phyloP scores from a whole-genome alignment of 2,329 filamentous ascomycete species.

The Apiospora malaysiana region DNA sequence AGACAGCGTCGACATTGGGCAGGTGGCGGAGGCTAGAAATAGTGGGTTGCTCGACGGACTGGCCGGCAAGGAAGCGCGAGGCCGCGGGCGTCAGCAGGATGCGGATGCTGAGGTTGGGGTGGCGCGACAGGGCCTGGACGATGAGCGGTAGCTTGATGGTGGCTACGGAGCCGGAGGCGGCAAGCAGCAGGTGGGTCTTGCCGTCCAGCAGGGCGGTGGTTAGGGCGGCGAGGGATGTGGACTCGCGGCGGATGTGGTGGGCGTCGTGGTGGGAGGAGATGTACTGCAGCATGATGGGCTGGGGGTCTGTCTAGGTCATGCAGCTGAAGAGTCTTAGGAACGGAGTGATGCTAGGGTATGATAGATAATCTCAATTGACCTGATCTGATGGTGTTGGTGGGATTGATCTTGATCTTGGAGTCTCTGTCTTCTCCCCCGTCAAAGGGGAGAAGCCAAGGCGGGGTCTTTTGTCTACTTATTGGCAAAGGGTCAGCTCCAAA shows the following conservation, averaged over 20 bases:
- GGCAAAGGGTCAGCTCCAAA: background rate
- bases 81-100: conserved; percentile 80
- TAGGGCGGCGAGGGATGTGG: conserved; percentile 35
- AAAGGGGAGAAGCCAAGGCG: conserved; percentile 12
- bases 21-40: conserved; percentile 63
- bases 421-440: background rate
- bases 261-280: conserved; percentile 35
- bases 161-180: conserved; percentile 77
- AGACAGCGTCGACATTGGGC: conserved; percentile 79
- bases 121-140: conserved; percentile 58
- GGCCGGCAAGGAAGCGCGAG: conserved; percentile 75
- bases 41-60: conserved; percentile 77
- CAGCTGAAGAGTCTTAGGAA: too few relatives aligned
- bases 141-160: conserved; percentile 83
- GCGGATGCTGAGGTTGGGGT: conserved; percentile 74
- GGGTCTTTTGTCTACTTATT: conserved; percentile 16
- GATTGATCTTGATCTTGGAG: background rate
- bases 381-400: background rate
- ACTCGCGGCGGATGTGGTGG: conserved; percentile 32
- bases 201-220: conserved; percentile 49
- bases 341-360: background rate
- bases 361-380: background rate
- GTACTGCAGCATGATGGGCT: conserved; percentile 33
- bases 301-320: background rate
- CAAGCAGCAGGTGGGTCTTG: conserved; percentile 68